A percentile compares a stretch with the other conserved stretches of the same genome.
phyloP scores from a whole-genome alignment of 495 filamentous ascomycete genomes.

The Pseudotulostoma volvatum region DNA sequence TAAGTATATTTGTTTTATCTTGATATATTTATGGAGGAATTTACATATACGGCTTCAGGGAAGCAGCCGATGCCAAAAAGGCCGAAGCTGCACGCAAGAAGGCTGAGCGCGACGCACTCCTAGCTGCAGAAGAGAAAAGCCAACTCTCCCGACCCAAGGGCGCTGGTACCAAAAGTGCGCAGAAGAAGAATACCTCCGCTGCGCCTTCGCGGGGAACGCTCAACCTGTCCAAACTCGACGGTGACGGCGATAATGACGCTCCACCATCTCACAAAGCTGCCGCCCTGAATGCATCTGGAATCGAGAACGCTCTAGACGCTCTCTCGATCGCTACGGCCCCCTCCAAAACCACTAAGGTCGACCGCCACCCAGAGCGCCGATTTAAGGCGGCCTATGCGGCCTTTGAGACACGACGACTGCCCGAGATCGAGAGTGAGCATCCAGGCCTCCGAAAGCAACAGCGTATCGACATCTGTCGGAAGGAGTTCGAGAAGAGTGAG shows the following conservation, averaged over 20 bases:
- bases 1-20: constrained; percentile 23
- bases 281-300: constrained; percentile 62
- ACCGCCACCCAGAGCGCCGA: constrained; percentile 70
- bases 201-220: constrained; percentile 40
- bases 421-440: constrained; percentile 70
- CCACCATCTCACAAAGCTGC: constrained; percentile 23
- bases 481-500: constrained; percentile 81
- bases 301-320: constrained; percentile 82
- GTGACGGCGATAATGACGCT: constrained; percentile 19
- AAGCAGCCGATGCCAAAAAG: constrained; percentile 72
- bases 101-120: constrained; percentile 65
- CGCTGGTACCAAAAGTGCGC: constrained; percentile 40
- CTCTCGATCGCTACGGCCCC: constrained; percentile 41
- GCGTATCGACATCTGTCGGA: constrained; percentile 58
- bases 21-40: neutral
- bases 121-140: constrained; percentile 67
- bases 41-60: constrained; percentile 31
- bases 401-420: constrained; percentile 68
- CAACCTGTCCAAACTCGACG: constrained; percentile 53
- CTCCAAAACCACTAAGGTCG: constrained; percentile 44
- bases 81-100: constrained; percentile 75
- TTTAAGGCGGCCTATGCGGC: constrained; percentile 79
- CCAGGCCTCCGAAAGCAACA: constrained; percentile 63
- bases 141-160: constrained; percentile 41
- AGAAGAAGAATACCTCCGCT: constrained; percentile 48